Percentiles rank a stretch among this genome's conserved stretches.
These are phyloP conservation scores for Xylaria intraflava DNA, from an alignment of 495 filamentous ascomycete species.

Conservation along the genomic window DNA sequence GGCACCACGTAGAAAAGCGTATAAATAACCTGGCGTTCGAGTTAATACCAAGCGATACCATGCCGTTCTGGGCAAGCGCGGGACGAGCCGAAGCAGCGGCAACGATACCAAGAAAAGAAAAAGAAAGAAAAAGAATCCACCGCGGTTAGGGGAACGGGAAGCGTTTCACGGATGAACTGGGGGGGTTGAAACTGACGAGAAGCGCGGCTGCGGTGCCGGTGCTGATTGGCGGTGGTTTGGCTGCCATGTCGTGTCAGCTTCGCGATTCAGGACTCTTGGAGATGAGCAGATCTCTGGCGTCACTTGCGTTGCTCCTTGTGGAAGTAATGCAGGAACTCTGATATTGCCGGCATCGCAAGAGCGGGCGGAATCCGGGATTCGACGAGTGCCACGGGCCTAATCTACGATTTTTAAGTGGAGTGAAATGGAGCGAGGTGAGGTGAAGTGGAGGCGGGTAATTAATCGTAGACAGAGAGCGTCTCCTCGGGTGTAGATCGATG, in stretches of 20 bases:
- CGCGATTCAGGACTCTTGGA: constrained; percentile 1
- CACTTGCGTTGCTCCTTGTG: constrained; percentile 26
- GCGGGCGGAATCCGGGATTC: too few species aligned
- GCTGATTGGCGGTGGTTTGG: constrained; percentile 30
- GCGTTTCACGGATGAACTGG: not conserved
- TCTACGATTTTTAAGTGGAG: too few species aligned
- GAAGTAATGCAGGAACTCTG: constrained; percentile 22
- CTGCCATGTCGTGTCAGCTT: constrained; percentile 21
- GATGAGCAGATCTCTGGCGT: not conserved
- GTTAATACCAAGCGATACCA: constrained; percentile 2
- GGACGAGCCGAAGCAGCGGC: not conserved
- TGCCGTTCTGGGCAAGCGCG: not conserved
- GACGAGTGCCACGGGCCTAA: too few species aligned
- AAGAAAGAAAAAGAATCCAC: too few species aligned
- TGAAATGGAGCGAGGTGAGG: too few species aligned
- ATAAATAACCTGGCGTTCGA: constrained; percentile 53
- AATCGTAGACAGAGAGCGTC: too few species aligned
- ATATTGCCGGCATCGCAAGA: constrained; percentile 21
- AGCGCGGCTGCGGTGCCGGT: constrained; percentile 25
- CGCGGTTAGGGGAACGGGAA: constrained; percentile 6
- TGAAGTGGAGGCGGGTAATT: too few species aligned
- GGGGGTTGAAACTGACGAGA: constrained; percentile 20
- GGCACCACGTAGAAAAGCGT: constrained; percentile 84
- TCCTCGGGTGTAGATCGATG: too few species aligned
- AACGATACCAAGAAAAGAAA: too few species aligned